Base-by-base conservation (phyloP, 2,329 filamentous ascomycete genomes). In the Didymella keratinophila region DNA sequence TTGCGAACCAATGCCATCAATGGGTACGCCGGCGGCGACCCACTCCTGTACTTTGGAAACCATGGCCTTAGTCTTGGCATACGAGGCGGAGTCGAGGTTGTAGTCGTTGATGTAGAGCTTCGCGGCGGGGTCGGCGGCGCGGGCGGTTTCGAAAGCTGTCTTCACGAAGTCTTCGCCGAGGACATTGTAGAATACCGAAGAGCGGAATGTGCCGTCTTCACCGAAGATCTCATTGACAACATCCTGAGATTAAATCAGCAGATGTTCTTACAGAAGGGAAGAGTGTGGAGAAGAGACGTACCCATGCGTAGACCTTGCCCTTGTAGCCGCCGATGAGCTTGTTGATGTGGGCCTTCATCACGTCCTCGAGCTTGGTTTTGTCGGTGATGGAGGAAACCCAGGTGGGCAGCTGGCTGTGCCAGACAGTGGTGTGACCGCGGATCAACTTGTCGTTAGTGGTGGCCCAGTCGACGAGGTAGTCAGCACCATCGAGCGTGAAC, bases 41-140 rank as follows among this genome's bases (percentile, higher is more conserved):
- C 87, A 90, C 70, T 86, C 83, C 69, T 84, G 84, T 64, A 92
- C 88, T 68, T 87, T 79, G 34, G 71, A 73, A 4, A 84, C 80
- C 79, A 89, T 85, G 45, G 77, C 81, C 16, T 74, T 78, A 4
- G 80, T 80, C 80, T 92, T 92, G 62, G 82, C 79, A 67, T 83
- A 83, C 64, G 67, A 81, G 18, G 87, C 82, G 42, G 76, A 80
- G 77, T 90, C 88, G 51, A 90, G 83, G 78, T 82, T 83, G 72
- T 81, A 82, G 70, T 92, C 89, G 76, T 92, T 93, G 78, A 92
- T 90, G 80, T 90, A 93, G 37, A 92, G 81, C 77, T 88, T 89
- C 2, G 87, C 88, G 55, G 76, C 68, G 2, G 89, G 87, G 72
- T 92, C 89, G 14, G 87, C 88, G 9, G 81, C 81, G 50, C 85